Evolutionary conservation across 352 stramenopile genomes (phyloP).

Genomic region (Pythium aquatile): DNA sequence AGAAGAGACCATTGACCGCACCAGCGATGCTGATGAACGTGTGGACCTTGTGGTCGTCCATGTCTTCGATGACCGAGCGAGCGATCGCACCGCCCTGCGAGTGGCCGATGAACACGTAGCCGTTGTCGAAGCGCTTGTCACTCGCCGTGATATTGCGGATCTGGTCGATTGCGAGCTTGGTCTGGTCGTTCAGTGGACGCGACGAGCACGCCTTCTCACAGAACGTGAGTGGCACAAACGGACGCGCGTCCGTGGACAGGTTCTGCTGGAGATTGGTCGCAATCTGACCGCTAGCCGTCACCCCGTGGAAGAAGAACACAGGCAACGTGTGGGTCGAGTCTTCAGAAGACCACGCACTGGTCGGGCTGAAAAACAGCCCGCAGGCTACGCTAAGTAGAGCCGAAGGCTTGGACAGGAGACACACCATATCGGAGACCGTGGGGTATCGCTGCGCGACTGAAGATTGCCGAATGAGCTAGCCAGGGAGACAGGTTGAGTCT

Average conservation of each 20-base stretch:
- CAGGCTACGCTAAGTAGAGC: background rate
- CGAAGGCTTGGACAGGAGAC: background rate
- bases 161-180: slow-evolving; percentile 35
- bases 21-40: slow-evolving; percentile 43
- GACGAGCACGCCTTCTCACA: slow-evolving; percentile 35
- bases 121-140: slow-evolving; percentile 33
- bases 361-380: background rate
- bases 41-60: slow-evolving; percentile 47
- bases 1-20: slow-evolving; percentile 47
- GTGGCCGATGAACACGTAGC: slow-evolving; percentile 47
- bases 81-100: slow-evolving; percentile 39
- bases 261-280: slow-evolving; percentile 32
- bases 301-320: slow-evolving; percentile 47
- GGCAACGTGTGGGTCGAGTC: slow-evolving; percentile 21
- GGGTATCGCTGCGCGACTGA: background rate
- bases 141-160: slow-evolving; percentile 34
- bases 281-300: slow-evolving; percentile 31
- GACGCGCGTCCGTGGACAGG: slow-evolving; percentile 28
- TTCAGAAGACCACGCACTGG: background rate
- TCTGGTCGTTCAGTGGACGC: slow-evolving; percentile 29
- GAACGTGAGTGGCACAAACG: slow-evolving; percentile 37
- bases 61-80: slow-evolving; percentile 45
- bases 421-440: background rate
- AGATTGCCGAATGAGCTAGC: background rate
- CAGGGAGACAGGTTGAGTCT: background rate